Evolutionary conservation across 306 rosid species (phyloP).

Genomic region (Ammopiptanthus mongolicus): DNA sequence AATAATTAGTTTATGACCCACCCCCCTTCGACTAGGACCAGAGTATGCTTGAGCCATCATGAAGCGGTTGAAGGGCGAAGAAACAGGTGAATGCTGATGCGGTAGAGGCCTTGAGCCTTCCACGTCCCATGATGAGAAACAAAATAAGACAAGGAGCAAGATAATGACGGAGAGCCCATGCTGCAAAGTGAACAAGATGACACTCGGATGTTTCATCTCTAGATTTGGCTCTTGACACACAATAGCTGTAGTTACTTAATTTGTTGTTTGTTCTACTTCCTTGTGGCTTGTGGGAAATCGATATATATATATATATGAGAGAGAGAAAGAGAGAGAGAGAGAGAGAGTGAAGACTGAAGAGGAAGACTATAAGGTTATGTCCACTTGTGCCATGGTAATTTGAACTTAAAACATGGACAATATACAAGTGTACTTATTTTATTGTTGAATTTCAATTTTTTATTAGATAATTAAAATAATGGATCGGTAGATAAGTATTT

Average conservation of each 20-base stretch:
- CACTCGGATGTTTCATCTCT: slow-evolving; percentile 19
- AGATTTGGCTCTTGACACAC: not conserved
- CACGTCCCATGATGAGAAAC: slow-evolving; percentile 21
- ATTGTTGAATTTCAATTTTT: too few relatives aligned
- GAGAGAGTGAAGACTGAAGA: too few relatives aligned
- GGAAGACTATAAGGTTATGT: too few relatives aligned
- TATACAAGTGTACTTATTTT: too few relatives aligned
- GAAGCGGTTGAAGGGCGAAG: not conserved
- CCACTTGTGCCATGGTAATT: too few relatives aligned
- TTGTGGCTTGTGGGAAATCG: not conserved
- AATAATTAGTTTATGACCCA: slow-evolving; percentile 32
- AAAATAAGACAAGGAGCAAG: slow-evolving; percentile 22
- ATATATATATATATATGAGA: too few relatives aligned
- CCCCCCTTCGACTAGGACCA: slow-evolving; percentile 49
- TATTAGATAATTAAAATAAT: too few relatives aligned
- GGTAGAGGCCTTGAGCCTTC: slow-evolving; percentile 38
- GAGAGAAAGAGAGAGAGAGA: too few relatives aligned
- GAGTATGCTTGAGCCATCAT: slow-evolving; percentile 43
- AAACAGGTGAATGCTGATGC: not conserved
- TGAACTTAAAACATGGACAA: too few relatives aligned
- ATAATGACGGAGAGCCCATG: not conserved
- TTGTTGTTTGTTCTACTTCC: not conserved
- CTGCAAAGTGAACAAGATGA: not conserved
- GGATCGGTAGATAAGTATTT: too few relatives aligned
- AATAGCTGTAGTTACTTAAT: not conserved